Base-by-base conservation (phyloP, 768 basidiomycete species). In the Neoboletus magnificus region DNA sequence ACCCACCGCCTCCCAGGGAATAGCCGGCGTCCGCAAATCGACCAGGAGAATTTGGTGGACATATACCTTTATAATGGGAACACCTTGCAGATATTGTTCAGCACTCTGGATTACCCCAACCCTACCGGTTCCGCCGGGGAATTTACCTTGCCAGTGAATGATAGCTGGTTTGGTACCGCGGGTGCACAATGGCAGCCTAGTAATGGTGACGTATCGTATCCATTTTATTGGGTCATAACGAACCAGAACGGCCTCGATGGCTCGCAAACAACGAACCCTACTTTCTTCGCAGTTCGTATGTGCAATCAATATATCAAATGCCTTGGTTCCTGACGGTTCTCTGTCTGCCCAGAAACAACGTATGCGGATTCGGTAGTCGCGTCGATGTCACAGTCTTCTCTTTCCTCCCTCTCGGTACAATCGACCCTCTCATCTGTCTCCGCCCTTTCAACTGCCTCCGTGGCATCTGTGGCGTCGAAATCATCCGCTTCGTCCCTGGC, bases 191-290 rank as follows among this genome's bases (percentile, higher is more conserved):
- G 79, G 74, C 69, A 66, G 51, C 66, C 78, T 44, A 80, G 80
- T 40, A 13, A 15, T 6, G 62, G 72, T 18, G 81, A 86, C 57
- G 71, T 81, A 46, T 74, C 81, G 10, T 91, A 82, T 71, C 84
- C 87, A 0, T 93, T 82, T 63, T 93, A 79, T 72, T 95, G 87
- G 80, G 77, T 91, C 49, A 77, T 95, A 61, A 86, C 84, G n/a
- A 79, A 82, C 46, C 79, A 83, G 59, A 62, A 71, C 44, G 71
- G 76, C 2, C 76, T 90, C 39, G 80, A 83, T 61, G 84, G 83
- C 43, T 80, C 81, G 20, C 78, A 82, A 61, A 70, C 78, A 3
- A 80, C 85, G 9, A 89, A 91, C 63, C 70, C 88, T 13, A 90
- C 83, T 1, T 96, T 95, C 72, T 76, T 73, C 22, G 93, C 88